Evolutionary conservation across 106 monocot genomes (phyloP), one percentile per base, ranked within the genome.

Genomic region (Allium sativum): DNA sequence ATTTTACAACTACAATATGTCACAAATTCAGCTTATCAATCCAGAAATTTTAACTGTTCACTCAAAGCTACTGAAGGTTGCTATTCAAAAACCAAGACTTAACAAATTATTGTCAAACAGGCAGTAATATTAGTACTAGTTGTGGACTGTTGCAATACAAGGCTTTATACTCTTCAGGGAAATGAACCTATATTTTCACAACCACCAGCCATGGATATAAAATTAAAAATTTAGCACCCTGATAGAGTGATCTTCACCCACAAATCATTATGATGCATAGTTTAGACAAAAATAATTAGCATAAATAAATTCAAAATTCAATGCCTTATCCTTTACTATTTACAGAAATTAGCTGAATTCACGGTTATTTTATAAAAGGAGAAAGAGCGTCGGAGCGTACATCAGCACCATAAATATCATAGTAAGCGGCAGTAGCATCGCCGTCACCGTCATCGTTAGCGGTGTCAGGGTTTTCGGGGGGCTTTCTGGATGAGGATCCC

Each of bases 361-460:
- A 31, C 31, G 31, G 0, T 31, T 31, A 31, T 31, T 31, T 31
- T 5, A 31, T 7, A 11, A 45, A 21, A 10, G 17, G 16, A 61
- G 43, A 61, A 45, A 18, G 12, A 55, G 0, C 1, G 14, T 55
- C 12, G 61, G 44, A 9, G 10, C 61, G n/a, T 45, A 62, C 62
- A 12, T 62, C 47, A 14, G 62, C 46, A 13, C 62, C 62, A 47
- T 62, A 62, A 22, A 62, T 21, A 21, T 62, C 62, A 20, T 46
- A 62, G 62, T 48, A 62, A 20, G 62, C 12, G 9, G 62, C 31
- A 47, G 12, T 11, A n/a, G 13, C 18, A 31, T n/a, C 8, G 18
- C 18, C 58, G 60, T 3, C 16, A 44, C 44, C 60, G 6, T 42
- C 58, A 7, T 60, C 60, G 9, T 44, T 44, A 9, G 9, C 44